A percentile compares a stretch with the other conserved stretches of the same genome.
Conservation (phyloP, 2,329 filamentous ascomycete species). For the Mollisiaceae sp. region DNA sequence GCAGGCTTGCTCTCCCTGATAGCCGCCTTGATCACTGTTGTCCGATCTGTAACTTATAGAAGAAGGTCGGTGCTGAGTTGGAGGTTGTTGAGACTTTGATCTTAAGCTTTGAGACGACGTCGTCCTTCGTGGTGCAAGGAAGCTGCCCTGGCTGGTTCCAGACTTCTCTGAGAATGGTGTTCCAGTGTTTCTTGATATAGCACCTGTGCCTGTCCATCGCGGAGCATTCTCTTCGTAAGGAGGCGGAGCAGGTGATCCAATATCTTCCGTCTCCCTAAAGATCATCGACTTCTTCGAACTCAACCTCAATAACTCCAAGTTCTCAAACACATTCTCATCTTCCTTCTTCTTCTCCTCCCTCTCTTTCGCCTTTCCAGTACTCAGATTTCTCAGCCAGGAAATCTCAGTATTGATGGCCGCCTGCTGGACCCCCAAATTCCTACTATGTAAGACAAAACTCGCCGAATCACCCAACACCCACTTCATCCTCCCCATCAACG, state of each 20-base stretch:
- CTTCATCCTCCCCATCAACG: conserved; percentile 14
- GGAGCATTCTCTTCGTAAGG: neutral
- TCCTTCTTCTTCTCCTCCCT: neutral
- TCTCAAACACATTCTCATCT: conserved; percentile 6
- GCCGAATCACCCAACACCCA: conserved; percentile 15
- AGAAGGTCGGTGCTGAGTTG: neutral
- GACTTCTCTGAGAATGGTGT: neutral
- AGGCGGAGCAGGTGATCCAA: neutral
- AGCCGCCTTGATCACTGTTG: neutral
- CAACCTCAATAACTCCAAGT: conserved; percentile 4
- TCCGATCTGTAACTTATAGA: neutral
- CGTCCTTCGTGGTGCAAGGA: neutral
- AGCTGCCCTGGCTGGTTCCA: neutral
- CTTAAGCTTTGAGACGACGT: neutral
- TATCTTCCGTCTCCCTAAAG: neutral
- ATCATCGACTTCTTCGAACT: conserved; percentile 4
- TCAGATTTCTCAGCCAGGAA: conserved; percentile 9
- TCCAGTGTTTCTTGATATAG: neutral
- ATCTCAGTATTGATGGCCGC: conserved; percentile 20
- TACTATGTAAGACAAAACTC: conserved; percentile 2
- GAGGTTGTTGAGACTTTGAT: neutral
- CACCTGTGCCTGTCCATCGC: too few relatives aligned
- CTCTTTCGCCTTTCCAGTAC: neutral
- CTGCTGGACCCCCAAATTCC: conserved; percentile 15
- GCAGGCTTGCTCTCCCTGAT: neutral